Percentiles rank a stretch among this genome's conserved stretches.
These are phyloP conservation scores for Myriosclerotinia curreyana DNA, from an alignment of 2,329 filamentous ascomycete genomes.

Conservation along the genomic window DNA sequence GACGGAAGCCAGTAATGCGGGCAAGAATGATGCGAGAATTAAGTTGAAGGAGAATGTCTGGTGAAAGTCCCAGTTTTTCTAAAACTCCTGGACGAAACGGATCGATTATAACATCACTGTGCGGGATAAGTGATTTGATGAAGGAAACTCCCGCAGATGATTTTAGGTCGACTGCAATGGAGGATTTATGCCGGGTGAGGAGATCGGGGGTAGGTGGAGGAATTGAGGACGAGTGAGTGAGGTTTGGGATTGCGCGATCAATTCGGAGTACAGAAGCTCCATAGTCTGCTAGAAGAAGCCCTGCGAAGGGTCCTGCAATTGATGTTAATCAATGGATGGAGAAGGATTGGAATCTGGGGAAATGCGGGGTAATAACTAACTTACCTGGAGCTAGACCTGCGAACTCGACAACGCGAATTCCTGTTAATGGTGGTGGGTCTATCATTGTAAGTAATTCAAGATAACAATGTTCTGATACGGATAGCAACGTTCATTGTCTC, in stretches of 20 bases:
- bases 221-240: conserved; percentile 43
- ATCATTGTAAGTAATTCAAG: conserved; percentile 27
- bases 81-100: conserved; percentile 90
- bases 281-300: conserved; percentile 83
- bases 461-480: background rate
- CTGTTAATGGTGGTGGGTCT: conserved; percentile 48
- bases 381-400: conserved; percentile 59
- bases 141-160: conserved; percentile 59
- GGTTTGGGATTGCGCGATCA: conserved; percentile 59
- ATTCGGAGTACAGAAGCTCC: conserved; percentile 85
- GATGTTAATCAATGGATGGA: conserved; percentile 21
- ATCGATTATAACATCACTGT: conserved; percentile 81
- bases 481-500: background rate
- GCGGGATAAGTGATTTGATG: conserved; percentile 60
- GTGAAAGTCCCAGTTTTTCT: conserved; percentile 77
- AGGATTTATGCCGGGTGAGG: conserved; percentile 77
- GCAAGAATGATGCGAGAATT: conserved; percentile 79
- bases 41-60: conserved; percentile 57
- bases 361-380: conserved; percentile 46
- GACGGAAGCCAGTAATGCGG: conserved; percentile 84
- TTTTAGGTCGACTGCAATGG: conserved; percentile 78
- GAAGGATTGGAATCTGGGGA: conserved; percentile 22
- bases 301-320: conserved; percentile 73
- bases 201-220: conserved; percentile 61
- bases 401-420: conserved; percentile 63